Base-by-base conservation (phyloP, 306 rosid genomes). In the Quercus gilva region DNA sequence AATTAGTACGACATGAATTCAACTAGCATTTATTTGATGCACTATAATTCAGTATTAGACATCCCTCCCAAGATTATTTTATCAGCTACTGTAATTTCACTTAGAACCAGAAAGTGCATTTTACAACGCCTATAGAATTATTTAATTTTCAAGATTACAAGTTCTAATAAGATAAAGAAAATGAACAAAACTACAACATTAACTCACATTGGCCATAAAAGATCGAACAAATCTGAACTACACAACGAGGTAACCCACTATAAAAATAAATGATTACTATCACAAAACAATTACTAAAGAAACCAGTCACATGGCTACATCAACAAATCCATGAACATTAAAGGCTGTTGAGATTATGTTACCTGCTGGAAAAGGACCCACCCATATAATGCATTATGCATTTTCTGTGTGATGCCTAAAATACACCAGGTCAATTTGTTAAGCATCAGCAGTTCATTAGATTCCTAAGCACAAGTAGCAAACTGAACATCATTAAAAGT, bases 331-430 rank as follows among this genome's bases (percentile, higher is more conserved):
- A 5, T 52, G 45, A 35, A 52, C 57, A 45, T 33, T 23, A 71
- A 79, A 35, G 43, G 33, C 65, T 21, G 55, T 56, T 58, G 21
- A 55, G 37, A 74, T 29, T 20, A 55, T 43, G 51, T 41, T 82
- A 88, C 90, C 92, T 88, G 92, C 73, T 80, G 86, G 76, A 88
- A 88, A 82, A 88, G 85, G n/a, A 88, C 85, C 88, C 90, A 88
- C 80, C 79, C 88, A 82, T 79, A 78, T 49, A 88, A 12, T 55
- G 71, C 84, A 72, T 86, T 76, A 71, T 88, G 92, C 70, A 86
- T 75, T 80, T 75, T 85, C 77, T 80, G 87, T 58, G 88, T 86
- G 77, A 86, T 84, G 82, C 90, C 90, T 45, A 88, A 80, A 79
- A 79, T 72, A 58, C 82, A 56, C 92, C 92, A 88, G 58, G 92